phyloP scores from a whole-genome alignment of 75 land plant genomes.

The Sequoia sempervirens region DNA sequence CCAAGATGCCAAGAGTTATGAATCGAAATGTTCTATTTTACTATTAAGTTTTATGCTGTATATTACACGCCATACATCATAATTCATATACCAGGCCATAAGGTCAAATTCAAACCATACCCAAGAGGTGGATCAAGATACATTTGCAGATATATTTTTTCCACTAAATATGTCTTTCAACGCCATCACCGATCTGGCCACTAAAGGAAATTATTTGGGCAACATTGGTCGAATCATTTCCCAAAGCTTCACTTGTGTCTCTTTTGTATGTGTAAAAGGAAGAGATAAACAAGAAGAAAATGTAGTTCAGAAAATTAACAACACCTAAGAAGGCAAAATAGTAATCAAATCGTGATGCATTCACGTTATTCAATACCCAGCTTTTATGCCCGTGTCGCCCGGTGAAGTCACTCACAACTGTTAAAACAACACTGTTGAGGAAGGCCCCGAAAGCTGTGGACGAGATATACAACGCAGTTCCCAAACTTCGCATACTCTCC shows the following conservation, averaged over 20 bases:
- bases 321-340: slow-evolving; percentile 38
- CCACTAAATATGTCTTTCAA: too few relatives aligned
- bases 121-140: too few relatives aligned
- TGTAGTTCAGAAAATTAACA: slow-evolving; percentile 19
- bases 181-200: too few relatives aligned
- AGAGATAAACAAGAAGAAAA: slow-evolving; percentile 29
- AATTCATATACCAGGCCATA: too few relatives aligned
- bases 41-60: too few relatives aligned
- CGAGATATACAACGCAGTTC: slow-evolving; percentile 16
- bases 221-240: background rate
- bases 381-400: slow-evolving; percentile 11
- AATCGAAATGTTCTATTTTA: too few relatives aligned
- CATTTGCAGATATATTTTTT: too few relatives aligned
- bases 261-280: slow-evolving; percentile 27
- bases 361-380: background rate
- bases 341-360: slow-evolving; percentile 21
- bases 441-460: slow-evolving; percentile 22
- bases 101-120: too few relatives aligned
- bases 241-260: slow-evolving; percentile 1
- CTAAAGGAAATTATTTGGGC: background rate
- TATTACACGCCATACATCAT: too few relatives aligned
- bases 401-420: slow-evolving; percentile 21
- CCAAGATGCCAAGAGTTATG: too few relatives aligned
- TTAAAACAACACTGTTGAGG: slow-evolving; percentile 31
- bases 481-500: slow-evolving; percentile 32